Evolutionary conservation across 345 rosid species (phyloP).

Genomic region (Anacardium occidentale): DNA sequence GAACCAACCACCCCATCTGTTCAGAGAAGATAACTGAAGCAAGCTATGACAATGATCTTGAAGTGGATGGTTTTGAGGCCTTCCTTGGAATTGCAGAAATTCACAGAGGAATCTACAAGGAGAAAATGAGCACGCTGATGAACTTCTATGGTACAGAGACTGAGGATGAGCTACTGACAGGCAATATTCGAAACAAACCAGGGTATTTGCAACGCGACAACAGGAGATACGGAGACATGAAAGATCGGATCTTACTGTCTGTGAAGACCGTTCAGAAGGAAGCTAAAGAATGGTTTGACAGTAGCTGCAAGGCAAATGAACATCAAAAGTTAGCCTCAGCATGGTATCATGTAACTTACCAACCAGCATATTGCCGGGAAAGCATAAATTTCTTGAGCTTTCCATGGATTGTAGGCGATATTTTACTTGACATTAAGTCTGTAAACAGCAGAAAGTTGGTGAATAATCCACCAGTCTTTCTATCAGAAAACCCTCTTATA

Average conservation of each 20-base stretch:
- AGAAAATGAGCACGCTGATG: constrained; percentile 65
- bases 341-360: constrained; percentile 82
- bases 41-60: constrained; percentile 61
- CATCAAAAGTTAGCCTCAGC: constrained; percentile 66
- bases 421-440: constrained; percentile 55
- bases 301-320: constrained; percentile 40
- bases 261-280: constrained; percentile 59
- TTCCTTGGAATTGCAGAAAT: constrained; percentile 45
- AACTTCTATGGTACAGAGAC: constrained; percentile 52
- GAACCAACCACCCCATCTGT: constrained; percentile 31
- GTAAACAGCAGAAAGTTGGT: constrained; percentile 29
- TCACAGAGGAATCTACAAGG: constrained; percentile 57
- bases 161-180: constrained; percentile 91
- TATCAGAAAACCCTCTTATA: too few relatives aligned
- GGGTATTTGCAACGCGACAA: constrained; percentile 70
- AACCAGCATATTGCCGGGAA: constrained; percentile 38
- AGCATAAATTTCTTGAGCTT: constrained; percentile 61
- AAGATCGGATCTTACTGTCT: constrained; percentile 62
- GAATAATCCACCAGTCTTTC: neutral
- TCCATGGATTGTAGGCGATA: constrained; percentile 76
- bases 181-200: constrained; percentile 58
- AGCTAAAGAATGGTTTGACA: constrained; percentile 69
- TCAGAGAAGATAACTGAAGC: constrained; percentile 37
- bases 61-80: constrained; percentile 59
- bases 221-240: constrained; percentile 68